phyloP scores from a whole-genome alignment of 495 filamentous ascomycete species.

The Lindgomyces ingoldianus region DNA sequence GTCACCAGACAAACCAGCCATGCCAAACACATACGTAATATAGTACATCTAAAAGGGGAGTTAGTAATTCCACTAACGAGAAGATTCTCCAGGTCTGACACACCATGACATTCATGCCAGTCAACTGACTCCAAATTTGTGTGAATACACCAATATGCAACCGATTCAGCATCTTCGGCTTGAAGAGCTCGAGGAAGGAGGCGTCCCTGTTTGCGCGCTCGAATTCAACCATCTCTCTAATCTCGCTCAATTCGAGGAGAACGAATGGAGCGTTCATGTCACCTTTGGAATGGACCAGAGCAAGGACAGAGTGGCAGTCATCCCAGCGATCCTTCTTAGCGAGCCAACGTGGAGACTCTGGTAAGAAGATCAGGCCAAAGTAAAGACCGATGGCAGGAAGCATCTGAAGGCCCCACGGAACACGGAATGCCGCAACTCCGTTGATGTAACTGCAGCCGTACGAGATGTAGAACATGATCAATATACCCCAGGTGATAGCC shows the following conservation, averaged over 20 bases:
- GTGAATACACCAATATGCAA: constrained; percentile 74
- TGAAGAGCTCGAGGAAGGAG: constrained; percentile 69
- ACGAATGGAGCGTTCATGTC: constrained; percentile 64
- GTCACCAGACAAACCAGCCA: constrained; percentile 40
- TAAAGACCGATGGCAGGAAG: constrained; percentile 68
- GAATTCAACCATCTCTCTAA: constrained; percentile 68
- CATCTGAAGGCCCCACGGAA: constrained; percentile 78
- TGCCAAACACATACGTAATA: constrained; percentile 47
- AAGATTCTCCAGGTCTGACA: constrained; percentile 42
- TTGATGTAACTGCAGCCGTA: constrained; percentile 72
- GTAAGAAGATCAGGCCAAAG: constrained; percentile 63
- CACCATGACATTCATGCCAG: constrained; percentile 89
- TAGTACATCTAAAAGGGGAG: constrained; percentile 35
- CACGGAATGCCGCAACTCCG: constrained; percentile 62
- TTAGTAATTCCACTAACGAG: neutral
- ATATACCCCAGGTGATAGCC: constrained; percentile 73
- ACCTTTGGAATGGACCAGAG: constrained; percentile 67
- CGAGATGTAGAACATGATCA: constrained; percentile 81
- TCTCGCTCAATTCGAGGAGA: constrained; percentile 66
- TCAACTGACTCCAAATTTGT: constrained; percentile 83
- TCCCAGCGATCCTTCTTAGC: constrained; percentile 75
- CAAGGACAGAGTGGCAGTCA: constrained; percentile 63
- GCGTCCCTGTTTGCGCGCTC: constrained; percentile 64
- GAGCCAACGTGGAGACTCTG: constrained; percentile 78
- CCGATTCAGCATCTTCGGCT: constrained; percentile 70